phyloP scores from a whole-genome alignment of 306 rosid species.

The Dicorynia guianensis region DNA sequence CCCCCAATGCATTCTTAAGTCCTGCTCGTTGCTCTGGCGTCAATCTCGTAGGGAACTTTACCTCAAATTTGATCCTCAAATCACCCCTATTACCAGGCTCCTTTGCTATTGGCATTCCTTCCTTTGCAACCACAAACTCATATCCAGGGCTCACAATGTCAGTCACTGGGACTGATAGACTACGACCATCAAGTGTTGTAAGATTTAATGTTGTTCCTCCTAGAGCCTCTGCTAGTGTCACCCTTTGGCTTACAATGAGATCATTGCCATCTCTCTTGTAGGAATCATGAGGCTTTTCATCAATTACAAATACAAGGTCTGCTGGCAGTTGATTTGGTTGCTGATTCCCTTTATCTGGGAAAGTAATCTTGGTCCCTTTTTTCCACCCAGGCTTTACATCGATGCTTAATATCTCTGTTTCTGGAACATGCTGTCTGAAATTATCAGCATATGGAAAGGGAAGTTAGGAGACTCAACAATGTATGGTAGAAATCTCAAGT shows the following conservation, averaged over 20 bases:
- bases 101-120: slow-evolving; percentile 90
- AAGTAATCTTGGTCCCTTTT: slow-evolving; percentile 94
- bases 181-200: slow-evolving; percentile 66
- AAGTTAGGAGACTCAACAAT: slow-evolving; percentile 1
- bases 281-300: slow-evolving; percentile 81
- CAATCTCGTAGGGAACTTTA: slow-evolving; percentile 75
- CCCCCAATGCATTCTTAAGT: slow-evolving; percentile 66
- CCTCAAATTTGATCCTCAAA: slow-evolving; percentile 81
- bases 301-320: slow-evolving; percentile 87
- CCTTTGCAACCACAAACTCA: slow-evolving; percentile 68
- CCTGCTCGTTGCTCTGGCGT: slow-evolving; percentile 78
- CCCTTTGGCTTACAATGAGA: slow-evolving; percentile 66
- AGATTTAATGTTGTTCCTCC: slow-evolving; percentile 77
- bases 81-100: slow-evolving; percentile 82
- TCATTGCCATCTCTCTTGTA: slow-evolving; percentile 88
- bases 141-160: slow-evolving; percentile 84
- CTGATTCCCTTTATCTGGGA: slow-evolving; percentile 93
- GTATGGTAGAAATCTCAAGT: no score
- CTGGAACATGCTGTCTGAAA: slow-evolving; percentile 60
- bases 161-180: slow-evolving; percentile 59
- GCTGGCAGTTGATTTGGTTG: slow-evolving; percentile 77
- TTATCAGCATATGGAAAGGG: not conserved
- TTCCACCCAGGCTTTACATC: slow-evolving; percentile 98
- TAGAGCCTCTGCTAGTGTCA: slow-evolving; percentile 82
- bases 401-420: slow-evolving; percentile 80